These are phyloP conservation scores for Amanita fuliginea DNA, from an alignment of 768 basidiomycete genomes.

Conservation along the genomic window DNA sequence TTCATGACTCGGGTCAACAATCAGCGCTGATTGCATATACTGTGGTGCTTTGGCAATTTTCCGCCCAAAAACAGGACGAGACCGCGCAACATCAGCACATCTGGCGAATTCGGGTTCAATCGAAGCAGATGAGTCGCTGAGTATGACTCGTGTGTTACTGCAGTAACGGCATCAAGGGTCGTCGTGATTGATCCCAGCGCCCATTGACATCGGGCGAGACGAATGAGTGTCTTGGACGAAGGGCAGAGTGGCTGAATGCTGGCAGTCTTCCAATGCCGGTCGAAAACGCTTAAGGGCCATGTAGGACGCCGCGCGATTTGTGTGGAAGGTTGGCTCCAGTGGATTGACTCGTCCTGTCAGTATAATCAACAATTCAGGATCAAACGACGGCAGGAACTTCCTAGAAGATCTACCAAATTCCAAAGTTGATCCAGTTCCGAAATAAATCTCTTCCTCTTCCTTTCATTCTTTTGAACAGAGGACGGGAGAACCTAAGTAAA, in stretches of 20 bases:
- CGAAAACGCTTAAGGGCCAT: conserved; percentile 76
- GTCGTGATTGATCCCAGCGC: conserved; percentile 63
- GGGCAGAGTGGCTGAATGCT: conserved; percentile 58
- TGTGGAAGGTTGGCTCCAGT: conserved; percentile 63
- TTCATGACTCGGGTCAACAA: conserved; percentile 69
- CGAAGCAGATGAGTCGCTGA: conserved; percentile 72
- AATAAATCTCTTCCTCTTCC: neutral
- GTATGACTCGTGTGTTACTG: conserved; percentile 43
- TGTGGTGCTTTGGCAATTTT: conserved; percentile 59
- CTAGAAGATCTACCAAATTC: conserved; percentile 29
- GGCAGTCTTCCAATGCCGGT: conserved; percentile 69
- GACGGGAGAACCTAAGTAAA: neutral
- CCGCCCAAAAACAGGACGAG: conserved; percentile 67
- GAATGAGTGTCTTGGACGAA: conserved; percentile 68
- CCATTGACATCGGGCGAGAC: conserved; percentile 76
- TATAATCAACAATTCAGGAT: neutral
- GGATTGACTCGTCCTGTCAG: conserved; percentile 51
- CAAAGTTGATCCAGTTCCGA: neutral
- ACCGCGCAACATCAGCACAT: conserved; percentile 68
- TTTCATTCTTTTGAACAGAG: neutral
- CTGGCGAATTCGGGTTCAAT: conserved; percentile 61
- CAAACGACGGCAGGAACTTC: conserved; percentile 2
- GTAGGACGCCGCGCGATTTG: conserved; percentile 80
- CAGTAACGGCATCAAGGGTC: conserved; percentile 48
- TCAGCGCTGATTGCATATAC: conserved; percentile 61